Percentiles rank a stretch among this genome's conserved stretches.
These are phyloP conservation scores for Mucor saturninus DNA, from an alignment of 371 early-diverging fungal species.

Conservation along the genomic window DNA sequence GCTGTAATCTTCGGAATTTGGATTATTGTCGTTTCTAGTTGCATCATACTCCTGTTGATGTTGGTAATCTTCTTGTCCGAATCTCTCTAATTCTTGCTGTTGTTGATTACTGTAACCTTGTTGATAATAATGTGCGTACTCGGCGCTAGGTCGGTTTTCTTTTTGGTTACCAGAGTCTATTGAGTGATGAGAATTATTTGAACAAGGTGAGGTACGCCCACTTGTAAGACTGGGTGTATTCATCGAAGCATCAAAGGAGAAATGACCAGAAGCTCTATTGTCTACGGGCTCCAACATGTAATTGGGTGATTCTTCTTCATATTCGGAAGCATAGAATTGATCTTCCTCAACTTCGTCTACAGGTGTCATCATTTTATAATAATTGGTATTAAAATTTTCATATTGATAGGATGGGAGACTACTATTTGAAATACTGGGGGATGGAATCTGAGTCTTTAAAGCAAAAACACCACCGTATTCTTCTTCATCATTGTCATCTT, in stretches of 20 bases:
- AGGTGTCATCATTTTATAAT: slow-evolving; percentile 25
- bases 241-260: not conserved
- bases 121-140: too few relatives aligned
- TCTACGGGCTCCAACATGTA: too few relatives aligned
- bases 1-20: too few relatives aligned
- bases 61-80: too few relatives aligned
- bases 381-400: not conserved
- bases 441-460: slow-evolving; percentile 24
- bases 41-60: too few relatives aligned
- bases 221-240: slow-evolving; percentile 23
- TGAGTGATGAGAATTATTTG: slow-evolving; percentile 1
- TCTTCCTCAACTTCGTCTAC: slow-evolving; percentile 27
- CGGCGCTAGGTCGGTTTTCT: not conserved
- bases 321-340: slow-evolving; percentile 4
- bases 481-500: slow-evolving; percentile 1
- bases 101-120: too few relatives aligned
- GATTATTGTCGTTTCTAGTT: too few relatives aligned
- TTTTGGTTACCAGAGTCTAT: not conserved
- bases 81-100: too few relatives aligned
- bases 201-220: slow-evolving; percentile 16
- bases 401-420: slow-evolving; percentile 1
- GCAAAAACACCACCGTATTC: slow-evolving; percentile 26
- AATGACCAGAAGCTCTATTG: not conserved
- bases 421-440: slow-evolving; percentile 3
- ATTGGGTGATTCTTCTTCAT: not conserved